These are phyloP conservation scores for Neospermospora avenae DNA, from an alignment of 2,329 filamentous ascomycete species.

Conservation along the genomic window DNA sequence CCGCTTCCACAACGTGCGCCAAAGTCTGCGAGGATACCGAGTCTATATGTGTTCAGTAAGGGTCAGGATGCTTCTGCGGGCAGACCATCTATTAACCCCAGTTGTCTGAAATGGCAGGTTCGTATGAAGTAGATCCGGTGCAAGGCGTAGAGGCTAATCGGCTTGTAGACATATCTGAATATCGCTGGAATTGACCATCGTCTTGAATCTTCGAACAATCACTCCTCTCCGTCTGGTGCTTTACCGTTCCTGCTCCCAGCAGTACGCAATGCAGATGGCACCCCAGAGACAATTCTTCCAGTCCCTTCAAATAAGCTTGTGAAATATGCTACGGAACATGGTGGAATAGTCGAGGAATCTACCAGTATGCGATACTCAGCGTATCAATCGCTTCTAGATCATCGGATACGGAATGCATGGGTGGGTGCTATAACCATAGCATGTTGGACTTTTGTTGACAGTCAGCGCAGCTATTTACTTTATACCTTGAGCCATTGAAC, in stretches of 20 bases:
- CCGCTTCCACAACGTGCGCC: conserved; percentile 64
- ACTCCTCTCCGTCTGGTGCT: conserved; percentile 85
- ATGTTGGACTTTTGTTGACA: not conserved
- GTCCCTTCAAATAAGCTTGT: conserved; percentile 65
- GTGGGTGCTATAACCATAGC: conserved; percentile 42
- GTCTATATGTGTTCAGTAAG: conserved; percentile 75
- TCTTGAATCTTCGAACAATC: conserved; percentile 76
- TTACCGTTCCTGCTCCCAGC: conserved; percentile 79
- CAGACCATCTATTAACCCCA: conserved; percentile 81
- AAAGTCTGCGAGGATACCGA: conserved; percentile 43
- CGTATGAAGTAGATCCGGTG: conserved; percentile 30
- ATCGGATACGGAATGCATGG: conserved; percentile 81
- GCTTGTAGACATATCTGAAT: conserved; percentile 70
- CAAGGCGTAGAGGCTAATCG: conserved; percentile 5
- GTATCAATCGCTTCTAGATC: conserved; percentile 74
- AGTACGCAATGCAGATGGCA: conserved; percentile 26
- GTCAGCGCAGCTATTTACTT: conserved; percentile 60
- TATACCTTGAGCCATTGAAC: conserved; percentile 75
- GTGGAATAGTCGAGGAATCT: conserved; percentile 44
- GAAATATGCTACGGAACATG: conserved; percentile 60
- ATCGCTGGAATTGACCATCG: conserved; percentile 68
- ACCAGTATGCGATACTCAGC: conserved; percentile 56
- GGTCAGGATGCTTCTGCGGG: conserved; percentile 57
- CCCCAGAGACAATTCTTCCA: conserved; percentile 39
- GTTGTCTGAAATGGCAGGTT: conserved; percentile 96